Base-by-base conservation (phyloP, 176 grass and related monocot genomes). In the Puccinellia tenuiflora region DNA sequence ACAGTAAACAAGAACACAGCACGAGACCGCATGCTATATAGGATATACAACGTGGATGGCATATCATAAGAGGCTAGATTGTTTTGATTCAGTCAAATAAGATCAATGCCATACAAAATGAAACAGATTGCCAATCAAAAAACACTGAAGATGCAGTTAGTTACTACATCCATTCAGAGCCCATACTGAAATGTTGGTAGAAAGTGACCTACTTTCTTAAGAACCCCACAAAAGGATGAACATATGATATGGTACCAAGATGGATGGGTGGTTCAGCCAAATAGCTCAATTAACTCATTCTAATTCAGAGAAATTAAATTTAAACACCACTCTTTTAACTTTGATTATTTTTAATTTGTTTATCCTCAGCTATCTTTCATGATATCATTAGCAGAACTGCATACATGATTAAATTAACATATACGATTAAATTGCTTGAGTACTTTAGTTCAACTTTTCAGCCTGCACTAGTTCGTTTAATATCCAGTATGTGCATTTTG, bases 1-100 rank as follows among this genome's bases (percentile, higher is more conserved):
- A 75, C 69, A 76, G 62, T 76, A 78, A 78, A 78, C 2, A 42
- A 78, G 53, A 78, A 29, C 7, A 40, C 75, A 43, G 9, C 54
- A 60, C 15, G 17, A 42, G 5, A 40, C 35, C 37, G 5, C 28
- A 65, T 48, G 28, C 40, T 48, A 79, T 63, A 79, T 21, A 47
- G 39, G 31, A 7, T 5, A 62, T 25, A 62, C 3, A 46, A 21
- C 18, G 16, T 21, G 39, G 17, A 78, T 21, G 55, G 6, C n/a
- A n/a, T 63, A 64, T 46, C 37, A n/a, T 47, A 3, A 30, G 39
- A 42, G 12, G 7, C 25, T 46, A 47, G 40, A 64, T 64, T n/a
- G 39, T 33, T n/a, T n/a, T 79, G 6, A n/a, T 79, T 79, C 40
- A 64, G 38, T 8, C 18, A 47, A 75, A 9, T 63, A 18, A 33